Evolutionary conservation across 768 basidiomycete genomes (phyloP), one percentile per base, ranked within the genome.

Genomic region (Sutorius australiensis): DNA sequence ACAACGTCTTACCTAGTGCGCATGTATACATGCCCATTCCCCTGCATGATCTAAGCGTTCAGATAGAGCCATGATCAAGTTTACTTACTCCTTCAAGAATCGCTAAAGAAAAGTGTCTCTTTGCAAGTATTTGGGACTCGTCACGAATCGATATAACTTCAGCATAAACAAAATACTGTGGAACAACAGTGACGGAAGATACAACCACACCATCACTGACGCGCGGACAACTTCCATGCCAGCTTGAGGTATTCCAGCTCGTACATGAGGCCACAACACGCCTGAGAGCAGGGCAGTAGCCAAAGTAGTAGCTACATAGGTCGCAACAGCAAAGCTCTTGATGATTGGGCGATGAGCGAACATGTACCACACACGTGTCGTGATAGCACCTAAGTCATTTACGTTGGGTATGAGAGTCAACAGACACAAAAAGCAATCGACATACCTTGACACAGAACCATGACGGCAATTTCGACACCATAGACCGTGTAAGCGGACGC

Each of bases 21-120:
- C 54, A 61, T n/a, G 49, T 56, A 28, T 63, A 66, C 53, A 66
- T 61, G n/a, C 57, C 19, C 53, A 62, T 63, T 38, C 64, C 64
- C 41, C 64, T 65, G 28, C 8, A 43, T 32, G 6, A n/a, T 51
- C 14, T 53, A 13, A 55, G 31, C 31, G 16, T 17, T 27, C 17
- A 13, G 19, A 14, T 14, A 43, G 10, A 34, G 36, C 21, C 11
- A 30, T 12, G 12, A 5, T 21, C 17, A 14, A 36, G 2, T 12
- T n/a, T 4, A 30, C 55, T 40, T 32, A 58, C 62, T 63, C 62
- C 41, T 63, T 61, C 5, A 63, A 12, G 24, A 63, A 48, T 1
- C 58, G 59, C 50, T 50, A 56, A 12, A 61, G 46, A 12, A 61
- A 38, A 4, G 55, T 51, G 8, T 57, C 34, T 34, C 32, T 47